Base-by-base conservation (phyloP, 805 yeast genomes). In the Metahyphopichia silvanorum region DNA sequence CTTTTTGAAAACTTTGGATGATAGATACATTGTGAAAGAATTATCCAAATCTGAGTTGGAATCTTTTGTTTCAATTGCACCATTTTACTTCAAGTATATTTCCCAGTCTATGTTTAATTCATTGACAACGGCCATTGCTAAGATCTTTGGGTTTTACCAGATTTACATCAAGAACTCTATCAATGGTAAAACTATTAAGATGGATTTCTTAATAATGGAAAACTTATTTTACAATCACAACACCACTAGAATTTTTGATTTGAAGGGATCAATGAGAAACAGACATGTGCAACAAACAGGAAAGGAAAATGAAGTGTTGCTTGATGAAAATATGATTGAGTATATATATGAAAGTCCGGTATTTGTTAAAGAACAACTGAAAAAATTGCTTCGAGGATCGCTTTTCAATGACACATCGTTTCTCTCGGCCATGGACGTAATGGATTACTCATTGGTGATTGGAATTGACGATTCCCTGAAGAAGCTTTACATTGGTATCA, bases 301-400 rank as follows among this genome's bases (percentile, higher is more conserved):
- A 5, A 82, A 79, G 50, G 96, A 84, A 41, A 88, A 93, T 51
- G 98, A 93, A 57, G 99, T 93, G 1, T 63, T 93, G 16, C 61
- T 93, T 34, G 99, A 93, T 58, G 99, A 93, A 49, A 93, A 93
- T 52, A 93, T 93, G 98, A 94, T 93, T 39, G 98, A 93, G 53
- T 93, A 87, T 53, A 91, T 94, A 38, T 93, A 87, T 51, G 98
- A 93, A 55, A 82, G 94, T 16, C 99, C 99, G 0, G 74, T 93
- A 22, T 94, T 87, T 66, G 95, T 93, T 5, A 70, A 91, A 37
- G 97, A 91, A 48, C 89, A 88, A 47, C 91, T 88, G 52, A 93
- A 93, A 53, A 81, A 85, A 46, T 61, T 88, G 23, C 57, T 93
- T 30, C 65, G 96, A 29, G 91, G 96, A 0, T 89, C 96, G 0